These are phyloP conservation scores for Verticillium klebahnii DNA, from an alignment of 2,329 filamentous ascomycete species.

Conservation along the genomic window DNA sequence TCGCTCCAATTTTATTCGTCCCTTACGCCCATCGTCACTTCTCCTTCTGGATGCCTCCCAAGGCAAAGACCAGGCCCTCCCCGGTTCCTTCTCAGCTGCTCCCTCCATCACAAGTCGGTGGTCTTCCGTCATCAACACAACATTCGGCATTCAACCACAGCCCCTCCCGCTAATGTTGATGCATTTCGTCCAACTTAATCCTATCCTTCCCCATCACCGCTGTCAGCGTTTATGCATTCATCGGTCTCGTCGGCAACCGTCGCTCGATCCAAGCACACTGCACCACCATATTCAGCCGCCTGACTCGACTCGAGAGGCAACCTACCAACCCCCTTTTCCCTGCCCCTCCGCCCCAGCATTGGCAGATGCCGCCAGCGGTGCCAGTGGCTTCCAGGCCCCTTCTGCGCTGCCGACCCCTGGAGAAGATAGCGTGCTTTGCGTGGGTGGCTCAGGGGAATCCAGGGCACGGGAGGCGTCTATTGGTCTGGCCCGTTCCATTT, in stretches of 20 bases:
- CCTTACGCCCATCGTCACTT: background rate
- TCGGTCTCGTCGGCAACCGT: background rate
- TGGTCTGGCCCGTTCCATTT: constrained; percentile 4
- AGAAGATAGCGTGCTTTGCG: background rate
- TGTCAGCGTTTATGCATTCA: background rate
- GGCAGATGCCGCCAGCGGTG: background rate
- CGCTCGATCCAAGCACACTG: background rate
- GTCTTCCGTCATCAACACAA: background rate
- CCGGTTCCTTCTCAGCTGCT: background rate
- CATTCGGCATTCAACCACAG: background rate
- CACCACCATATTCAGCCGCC: background rate
- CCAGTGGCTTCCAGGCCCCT: background rate
- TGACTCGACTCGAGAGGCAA: background rate
- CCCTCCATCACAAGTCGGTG: background rate
- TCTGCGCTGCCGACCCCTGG: background rate
- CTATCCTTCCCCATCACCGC: no score
- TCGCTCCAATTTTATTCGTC: constrained; percentile 2
- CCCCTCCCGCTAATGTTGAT: background rate
- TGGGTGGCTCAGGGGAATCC: background rate
- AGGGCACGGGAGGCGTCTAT: background rate
- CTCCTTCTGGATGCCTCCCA: background rate
- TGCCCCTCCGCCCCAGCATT: background rate
- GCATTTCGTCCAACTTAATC: background rate
- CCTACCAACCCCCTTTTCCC: background rate
- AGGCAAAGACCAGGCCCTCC: background rate